Conservation (phyloP, 116 monocot species). For the Zostera marina region DNA sequence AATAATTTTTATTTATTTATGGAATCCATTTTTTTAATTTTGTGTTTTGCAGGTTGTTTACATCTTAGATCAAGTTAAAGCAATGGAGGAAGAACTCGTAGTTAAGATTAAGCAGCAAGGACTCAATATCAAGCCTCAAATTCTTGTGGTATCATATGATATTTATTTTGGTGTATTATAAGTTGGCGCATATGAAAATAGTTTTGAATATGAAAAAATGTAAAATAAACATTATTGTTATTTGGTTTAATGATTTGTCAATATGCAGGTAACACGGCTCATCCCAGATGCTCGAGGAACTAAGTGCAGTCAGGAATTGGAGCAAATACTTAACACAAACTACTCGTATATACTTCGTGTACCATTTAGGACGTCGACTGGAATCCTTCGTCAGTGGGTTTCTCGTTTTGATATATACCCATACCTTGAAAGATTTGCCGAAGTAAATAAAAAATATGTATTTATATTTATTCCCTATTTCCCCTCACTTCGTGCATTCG, state of each 20-base stretch:
- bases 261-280: slow-evolving; percentile 48
- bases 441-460: slow-evolving; percentile 14
- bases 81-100: slow-evolving; percentile 61
- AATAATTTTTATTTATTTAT: too few species aligned
- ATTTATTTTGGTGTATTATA: neutral
- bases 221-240: too few species aligned
- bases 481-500: too few species aligned
- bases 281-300: slow-evolving; percentile 83
- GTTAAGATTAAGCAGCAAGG: slow-evolving; percentile 66
- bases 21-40: neutral
- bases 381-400: slow-evolving; percentile 58
- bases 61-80: slow-evolving; percentile 65
- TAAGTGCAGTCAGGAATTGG: slow-evolving; percentile 78
- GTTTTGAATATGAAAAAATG: neutral
- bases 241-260: neutral
- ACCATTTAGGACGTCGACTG: slow-evolving; percentile 62
- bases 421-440: slow-evolving; percentile 79
- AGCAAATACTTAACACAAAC: slow-evolving; percentile 50
- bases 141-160: slow-evolving; percentile 43
- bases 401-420: slow-evolving; percentile 90
- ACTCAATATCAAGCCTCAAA: slow-evolving; percentile 35
- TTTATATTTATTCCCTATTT: too few species aligned
- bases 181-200: neutral
- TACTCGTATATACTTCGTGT: slow-evolving; percentile 72
- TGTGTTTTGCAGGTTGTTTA: slow-evolving; percentile 31